These are phyloP conservation scores for Gnomoniopsis sp. DNA, from an alignment of 2,329 filamentous ascomycete species.

Conservation along the genomic window DNA sequence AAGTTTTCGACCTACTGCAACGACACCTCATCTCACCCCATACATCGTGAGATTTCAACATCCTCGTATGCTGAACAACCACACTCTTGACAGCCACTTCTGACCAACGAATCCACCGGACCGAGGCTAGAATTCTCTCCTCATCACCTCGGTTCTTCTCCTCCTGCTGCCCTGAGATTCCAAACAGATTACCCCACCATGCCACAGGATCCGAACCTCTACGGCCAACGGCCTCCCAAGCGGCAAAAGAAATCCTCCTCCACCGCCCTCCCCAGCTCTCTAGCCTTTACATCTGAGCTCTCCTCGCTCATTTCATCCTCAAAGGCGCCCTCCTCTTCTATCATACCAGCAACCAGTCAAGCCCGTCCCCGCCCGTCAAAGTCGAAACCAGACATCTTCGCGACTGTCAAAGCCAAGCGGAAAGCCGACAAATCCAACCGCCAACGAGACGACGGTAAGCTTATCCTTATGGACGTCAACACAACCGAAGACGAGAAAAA, in stretches of 20 bases:
- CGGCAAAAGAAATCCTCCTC: constrained; percentile 64
- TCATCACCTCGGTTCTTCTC: not conserved
- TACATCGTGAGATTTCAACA: constrained; percentile 13
- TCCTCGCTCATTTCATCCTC: constrained; percentile 70
- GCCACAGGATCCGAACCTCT: constrained; percentile 68
- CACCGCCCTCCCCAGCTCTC: constrained; percentile 61
- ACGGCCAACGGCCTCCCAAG: constrained; percentile 71
- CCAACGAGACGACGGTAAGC: constrained; percentile 45
- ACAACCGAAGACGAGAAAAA: constrained; percentile 62
- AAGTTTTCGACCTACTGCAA: no score
- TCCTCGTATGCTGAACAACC: constrained; percentile 2
- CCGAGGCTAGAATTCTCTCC: no score
- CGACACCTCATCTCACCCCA: not conserved
- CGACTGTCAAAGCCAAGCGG: constrained; percentile 39
- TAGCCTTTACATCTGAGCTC: constrained; percentile 87
- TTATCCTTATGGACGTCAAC: constrained; percentile 48
- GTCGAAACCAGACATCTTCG: constrained; percentile 68
- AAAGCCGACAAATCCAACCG: constrained; percentile 55
- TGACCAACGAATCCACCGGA: not conserved
- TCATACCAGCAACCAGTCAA: constrained; percentile 35
- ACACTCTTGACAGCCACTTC: not conserved
- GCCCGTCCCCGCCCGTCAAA: constrained; percentile 53
- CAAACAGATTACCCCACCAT: constrained; percentile 32
- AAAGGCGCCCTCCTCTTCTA: constrained; percentile 33
- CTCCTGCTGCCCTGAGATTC: no score